phyloP scores from a whole-genome alignment of 2,329 filamentous ascomycete genomes.

The Monilinia laxa region DNA sequence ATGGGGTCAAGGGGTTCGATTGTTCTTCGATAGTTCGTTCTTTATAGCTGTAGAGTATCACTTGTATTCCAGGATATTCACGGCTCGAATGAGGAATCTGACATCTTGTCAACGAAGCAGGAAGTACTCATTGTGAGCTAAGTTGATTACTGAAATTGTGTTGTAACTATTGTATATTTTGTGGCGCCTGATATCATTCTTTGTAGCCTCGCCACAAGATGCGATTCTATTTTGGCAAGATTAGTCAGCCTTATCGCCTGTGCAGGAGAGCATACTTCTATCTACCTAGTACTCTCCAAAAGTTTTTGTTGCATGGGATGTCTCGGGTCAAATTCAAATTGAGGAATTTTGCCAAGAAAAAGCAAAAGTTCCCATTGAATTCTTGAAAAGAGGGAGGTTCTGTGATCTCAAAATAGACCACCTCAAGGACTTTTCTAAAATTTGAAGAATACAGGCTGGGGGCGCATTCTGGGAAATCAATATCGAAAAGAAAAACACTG shows the following conservation, averaged over 20 bases:
- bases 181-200: neutral
- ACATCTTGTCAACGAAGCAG: neutral
- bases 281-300: neutral
- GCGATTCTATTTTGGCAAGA: neutral
- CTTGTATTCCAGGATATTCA: neutral
- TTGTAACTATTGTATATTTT: neutral
- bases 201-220: neutral
- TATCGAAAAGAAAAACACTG: neutral
- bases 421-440: neutral
- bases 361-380: neutral
- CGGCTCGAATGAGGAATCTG: neutral
- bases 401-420: neutral
- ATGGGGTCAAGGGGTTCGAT: neutral
- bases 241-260: slow-evolving; percentile 15
- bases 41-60: neutral
- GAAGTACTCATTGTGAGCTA: neutral
- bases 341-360: neutral
- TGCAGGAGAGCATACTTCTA: neutral
- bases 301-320: neutral
- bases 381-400: neutral
- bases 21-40: neutral
- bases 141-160: neutral
- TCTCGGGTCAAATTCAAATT: neutral
- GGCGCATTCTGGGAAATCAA: neutral
- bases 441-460: neutral